Evolutionary conservation across 805 yeast species (phyloP).

Genomic region (Lachancea cidri): DNA sequence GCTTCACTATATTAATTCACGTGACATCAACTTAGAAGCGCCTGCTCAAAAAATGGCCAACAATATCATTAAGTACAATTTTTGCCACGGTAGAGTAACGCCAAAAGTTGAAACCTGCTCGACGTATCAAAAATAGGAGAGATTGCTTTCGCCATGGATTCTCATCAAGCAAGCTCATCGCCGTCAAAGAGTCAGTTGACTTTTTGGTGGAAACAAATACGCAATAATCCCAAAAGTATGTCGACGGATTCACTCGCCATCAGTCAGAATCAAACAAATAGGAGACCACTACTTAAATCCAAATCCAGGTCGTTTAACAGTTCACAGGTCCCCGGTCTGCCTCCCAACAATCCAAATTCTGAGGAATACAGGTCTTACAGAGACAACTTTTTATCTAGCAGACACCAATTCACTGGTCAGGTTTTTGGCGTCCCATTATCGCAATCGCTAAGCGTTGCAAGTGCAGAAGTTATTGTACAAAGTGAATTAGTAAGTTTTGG

Average conservation of each 20-base stretch:
- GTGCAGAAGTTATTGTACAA: slow-evolving; percentile 58
- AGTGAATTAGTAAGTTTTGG: slow-evolving; percentile 74
- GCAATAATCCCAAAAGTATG: slow-evolving; percentile 30
- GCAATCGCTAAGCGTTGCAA: slow-evolving; percentile 61
- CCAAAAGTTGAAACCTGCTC: background rate
- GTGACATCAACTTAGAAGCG: background rate
- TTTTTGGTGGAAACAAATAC: slow-evolving; percentile 29
- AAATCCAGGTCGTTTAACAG: slow-evolving; percentile 7
- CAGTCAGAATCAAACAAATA: background rate
- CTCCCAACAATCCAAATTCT: slow-evolving; percentile 5
- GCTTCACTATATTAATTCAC: too few species aligned
- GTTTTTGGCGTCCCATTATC: slow-evolving; percentile 80
- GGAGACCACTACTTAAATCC: slow-evolving; percentile 5
- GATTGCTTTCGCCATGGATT: slow-evolving; percentile 4
- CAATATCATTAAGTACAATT: background rate
- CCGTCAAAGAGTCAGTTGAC: slow-evolving; percentile 20
- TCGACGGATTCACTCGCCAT: slow-evolving; percentile 26
- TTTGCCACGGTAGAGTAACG: background rate
- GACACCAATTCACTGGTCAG: slow-evolving; percentile 37
- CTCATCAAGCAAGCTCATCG: slow-evolving; percentile 9
- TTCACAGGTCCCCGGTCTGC: background rate
- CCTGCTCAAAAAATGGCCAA: background rate
- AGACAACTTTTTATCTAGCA: slow-evolving; percentile 34
- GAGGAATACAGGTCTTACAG: slow-evolving; percentile 17
- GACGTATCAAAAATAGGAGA: background rate